These are phyloP conservation scores for Herpetomonas tarakana DNA, from an alignment of 208 protist species.

Conservation along the genomic window DNA sequence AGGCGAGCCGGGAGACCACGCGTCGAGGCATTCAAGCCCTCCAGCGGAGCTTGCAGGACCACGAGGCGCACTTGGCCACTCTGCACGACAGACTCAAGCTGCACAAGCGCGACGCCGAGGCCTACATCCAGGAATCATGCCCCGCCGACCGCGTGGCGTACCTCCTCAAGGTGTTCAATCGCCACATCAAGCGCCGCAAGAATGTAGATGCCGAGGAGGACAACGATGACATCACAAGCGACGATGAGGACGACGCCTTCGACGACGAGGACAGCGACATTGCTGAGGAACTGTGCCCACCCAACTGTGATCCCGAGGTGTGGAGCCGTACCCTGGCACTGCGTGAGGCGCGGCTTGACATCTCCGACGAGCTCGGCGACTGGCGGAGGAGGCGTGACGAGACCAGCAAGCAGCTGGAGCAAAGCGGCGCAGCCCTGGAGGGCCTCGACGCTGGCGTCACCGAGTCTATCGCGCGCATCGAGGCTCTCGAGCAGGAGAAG, in stretches of 20 bases:
- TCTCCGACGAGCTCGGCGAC: slow-evolving; percentile 81
- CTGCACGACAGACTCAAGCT: slow-evolving; percentile 33
- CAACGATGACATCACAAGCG: slow-evolving; percentile 78
- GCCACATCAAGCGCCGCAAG: slow-evolving; percentile 90
- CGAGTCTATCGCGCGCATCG: slow-evolving; percentile 78
- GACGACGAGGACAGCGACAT: slow-evolving; percentile 88
- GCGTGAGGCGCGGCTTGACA: slow-evolving; percentile 90
- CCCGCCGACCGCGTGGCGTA: slow-evolving; percentile 66
- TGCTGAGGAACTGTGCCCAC: slow-evolving; percentile 90
- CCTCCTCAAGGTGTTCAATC: slow-evolving; percentile 90
- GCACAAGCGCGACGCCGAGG: slow-evolving; percentile 71
- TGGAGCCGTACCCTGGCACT: slow-evolving; percentile 88
- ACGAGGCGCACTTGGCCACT: neutral
- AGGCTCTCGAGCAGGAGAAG: slow-evolving; percentile 92
- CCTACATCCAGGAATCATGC: slow-evolving; percentile 81
- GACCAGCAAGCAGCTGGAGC: slow-evolving; percentile 53
- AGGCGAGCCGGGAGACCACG: slow-evolving; percentile 59
- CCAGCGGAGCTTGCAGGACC: slow-evolving; percentile 52
- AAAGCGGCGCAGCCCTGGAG: slow-evolving; percentile 60
- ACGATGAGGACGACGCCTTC: slow-evolving; percentile 70
- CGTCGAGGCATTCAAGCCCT: slow-evolving; percentile 58
- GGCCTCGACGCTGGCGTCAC: slow-evolving; percentile 37
- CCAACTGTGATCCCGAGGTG: slow-evolving; percentile 71
- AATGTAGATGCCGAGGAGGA: slow-evolving; percentile 58
- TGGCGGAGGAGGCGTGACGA: slow-evolving; percentile 34